Conservation (phyloP, 2,329 filamentous ascomycete species). For the Penicillium sp. region DNA sequence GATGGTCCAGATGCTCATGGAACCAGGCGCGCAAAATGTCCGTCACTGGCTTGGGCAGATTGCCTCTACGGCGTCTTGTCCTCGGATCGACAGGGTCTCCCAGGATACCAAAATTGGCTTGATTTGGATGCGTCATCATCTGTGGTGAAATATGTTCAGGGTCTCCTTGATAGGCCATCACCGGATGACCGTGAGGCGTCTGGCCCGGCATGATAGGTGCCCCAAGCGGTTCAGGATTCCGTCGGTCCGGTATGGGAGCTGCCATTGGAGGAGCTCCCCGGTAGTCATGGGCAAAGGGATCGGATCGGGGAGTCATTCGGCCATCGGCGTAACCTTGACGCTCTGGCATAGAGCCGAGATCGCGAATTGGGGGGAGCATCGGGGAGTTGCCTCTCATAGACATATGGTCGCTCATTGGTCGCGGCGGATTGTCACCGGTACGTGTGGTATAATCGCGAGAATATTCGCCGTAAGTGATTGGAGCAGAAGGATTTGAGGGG, state of each 20-base stretch:
- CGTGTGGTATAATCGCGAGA: slow-evolving; percentile 33
- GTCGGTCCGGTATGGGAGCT: slow-evolving; percentile 29
- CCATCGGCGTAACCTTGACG: slow-evolving; percentile 33
- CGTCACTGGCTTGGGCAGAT: slow-evolving; percentile 87
- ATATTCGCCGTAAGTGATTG: slow-evolving; percentile 26
- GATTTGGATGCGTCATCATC: slow-evolving; percentile 33
- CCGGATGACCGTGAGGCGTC: slow-evolving; percentile 32
- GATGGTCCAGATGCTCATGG: slow-evolving; percentile 73
- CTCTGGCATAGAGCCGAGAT: slow-evolving; percentile 39
- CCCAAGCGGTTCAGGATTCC: slow-evolving; percentile 28
- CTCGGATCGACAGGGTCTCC: slow-evolving; percentile 43
- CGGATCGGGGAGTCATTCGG: slow-evolving; percentile 30
- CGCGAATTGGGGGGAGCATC: slow-evolving; percentile 42
- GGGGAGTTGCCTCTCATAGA: slow-evolving; percentile 38
- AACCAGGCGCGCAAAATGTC: slow-evolving; percentile 83
- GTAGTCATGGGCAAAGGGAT: slow-evolving; percentile 33
- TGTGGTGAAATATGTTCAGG: slow-evolving; percentile 38
- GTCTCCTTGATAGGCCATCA: slow-evolving; percentile 35
- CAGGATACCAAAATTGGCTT: slow-evolving; percentile 44
- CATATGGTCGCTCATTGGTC: slow-evolving; percentile 25
- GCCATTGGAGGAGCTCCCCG: slow-evolving; percentile 22
- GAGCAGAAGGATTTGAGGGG: slow-evolving; percentile 22
- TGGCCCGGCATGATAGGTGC: slow-evolving; percentile 32
- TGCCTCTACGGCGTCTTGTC: slow-evolving; percentile 69
- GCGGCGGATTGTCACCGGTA: slow-evolving; percentile 18